Evolutionary conservation across 306 rosid genomes (phyloP), one percentile per base, ranked within the genome.

Genomic region (Senna siamea): DNA sequence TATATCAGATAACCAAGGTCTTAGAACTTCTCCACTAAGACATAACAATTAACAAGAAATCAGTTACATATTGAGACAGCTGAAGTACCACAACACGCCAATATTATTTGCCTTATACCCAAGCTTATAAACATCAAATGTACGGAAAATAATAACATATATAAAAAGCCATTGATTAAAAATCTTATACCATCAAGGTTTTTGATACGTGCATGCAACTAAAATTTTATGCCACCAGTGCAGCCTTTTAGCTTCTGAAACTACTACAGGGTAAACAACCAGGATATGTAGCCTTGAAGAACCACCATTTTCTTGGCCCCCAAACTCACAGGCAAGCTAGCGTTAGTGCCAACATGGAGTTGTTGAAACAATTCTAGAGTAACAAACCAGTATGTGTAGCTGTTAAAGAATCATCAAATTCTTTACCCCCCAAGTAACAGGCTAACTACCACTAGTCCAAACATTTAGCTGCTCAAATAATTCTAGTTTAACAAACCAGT

Each of bases 1-100:
- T 64, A 64, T 30, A 63, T 64, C 43, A 52, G 43, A 74, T 15
- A 50, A 37, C 72, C 37, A 22, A 23, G 8, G 34, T 65, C 57
- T 20, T 14, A 35, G 40, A 61, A 20, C 47, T 30, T 28, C 13
- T 13, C n/a, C 5, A 9, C 48, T 19, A 8, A 35, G 9, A 47
- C 47, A 15, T 26, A 26, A 26, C 30, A 26, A 1, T 26, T 4
- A n/a, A 32, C 17, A 1, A 34, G 69, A 18, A 73, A 11, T 50
- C 47, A 18, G 19, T 9, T 18, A 22, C 50, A 69, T 52, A 53
- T 11, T 52, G 7, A 70, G 64, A 55, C 61, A 70, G 7, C 53
- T 54, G 22, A 54, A 20, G n/a, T 18, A 70, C 34, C 22, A 44
- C 13, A 0, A 44, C 40, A 23, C 48, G 5, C 47, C 11, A 44